Evolutionary conservation across 768 basidiomycete genomes (phyloP).

Genomic region (Tylopilus rubrobrunneus): DNA sequence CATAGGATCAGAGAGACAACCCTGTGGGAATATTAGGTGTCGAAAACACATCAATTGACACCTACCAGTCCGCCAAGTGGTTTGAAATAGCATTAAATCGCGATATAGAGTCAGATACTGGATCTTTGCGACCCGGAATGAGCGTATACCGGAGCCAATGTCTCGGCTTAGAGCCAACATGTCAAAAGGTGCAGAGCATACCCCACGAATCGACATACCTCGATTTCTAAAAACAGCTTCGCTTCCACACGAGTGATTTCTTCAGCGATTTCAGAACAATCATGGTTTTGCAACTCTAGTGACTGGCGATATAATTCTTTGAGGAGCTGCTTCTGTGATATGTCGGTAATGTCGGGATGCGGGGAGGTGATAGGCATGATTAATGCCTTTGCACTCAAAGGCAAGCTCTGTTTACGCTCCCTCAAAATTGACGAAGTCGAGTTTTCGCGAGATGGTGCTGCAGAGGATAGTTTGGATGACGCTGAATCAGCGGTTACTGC

Average conservation of each 20-base stretch:
- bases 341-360: slow-evolving; percentile 34
- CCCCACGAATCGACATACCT: slow-evolving; percentile 45
- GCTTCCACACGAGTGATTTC: slow-evolving; percentile 80
- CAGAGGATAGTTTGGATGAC: slow-evolving; percentile 24
- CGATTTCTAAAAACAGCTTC: slow-evolving; percentile 66
- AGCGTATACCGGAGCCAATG: slow-evolving; percentile 84
- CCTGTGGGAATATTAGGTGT: slow-evolving; percentile 43
- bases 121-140: slow-evolving; percentile 60
- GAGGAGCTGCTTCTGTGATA: slow-evolving; percentile 52
- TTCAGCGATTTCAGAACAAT: slow-evolving; percentile 70
- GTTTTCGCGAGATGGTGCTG: slow-evolving; percentile 19
- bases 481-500: slow-evolving; percentile 31
- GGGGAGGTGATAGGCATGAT: slow-evolving; percentile 33
- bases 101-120: slow-evolving; percentile 64
- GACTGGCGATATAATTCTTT: slow-evolving; percentile 61
- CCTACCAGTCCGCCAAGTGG: slow-evolving; percentile 79
- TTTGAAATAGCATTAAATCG: slow-evolving; percentile 76
- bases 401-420: slow-evolving; percentile 70
- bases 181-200: background rate
- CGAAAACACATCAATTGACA: background rate
- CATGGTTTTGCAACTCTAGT: slow-evolving; percentile 50
- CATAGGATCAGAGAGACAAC: slow-evolving; percentile 87
- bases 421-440: slow-evolving; percentile 32
- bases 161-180: slow-evolving; percentile 54
- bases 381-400: slow-evolving; percentile 45